phyloP scores from a whole-genome alignment of 2,329 filamentous ascomycete species.

The Fusarium praegraminearum region DNA sequence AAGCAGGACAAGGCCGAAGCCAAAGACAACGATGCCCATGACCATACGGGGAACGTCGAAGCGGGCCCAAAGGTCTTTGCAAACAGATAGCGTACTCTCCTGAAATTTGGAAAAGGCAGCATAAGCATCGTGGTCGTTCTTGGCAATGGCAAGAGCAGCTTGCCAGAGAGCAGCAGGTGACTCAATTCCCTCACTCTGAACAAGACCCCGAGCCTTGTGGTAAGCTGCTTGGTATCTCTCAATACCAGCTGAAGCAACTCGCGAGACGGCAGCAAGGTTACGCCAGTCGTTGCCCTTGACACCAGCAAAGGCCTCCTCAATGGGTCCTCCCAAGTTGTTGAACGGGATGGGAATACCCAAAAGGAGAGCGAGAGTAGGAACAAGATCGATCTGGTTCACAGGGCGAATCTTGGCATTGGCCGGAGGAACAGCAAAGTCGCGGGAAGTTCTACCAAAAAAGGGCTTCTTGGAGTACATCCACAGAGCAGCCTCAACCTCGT shows the following conservation, averaged over 20 bases:
- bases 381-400: slow-evolving; percentile 90
- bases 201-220: slow-evolving; percentile 75
- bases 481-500: slow-evolving; percentile 92
- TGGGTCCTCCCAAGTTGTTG: slow-evolving; percentile 93
- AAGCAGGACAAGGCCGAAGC: slow-evolving; percentile 74
- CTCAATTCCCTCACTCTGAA: slow-evolving; percentile 64
- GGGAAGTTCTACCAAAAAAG: slow-evolving; percentile 81
- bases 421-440: slow-evolving; percentile 68
- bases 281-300: slow-evolving; percentile 75
- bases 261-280: slow-evolving; percentile 81
- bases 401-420: slow-evolving; percentile 81
- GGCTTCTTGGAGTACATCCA: slow-evolving; percentile 98
- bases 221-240: slow-evolving; percentile 91
- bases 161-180: slow-evolving; percentile 59
- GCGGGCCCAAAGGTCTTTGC: slow-evolving; percentile 87
- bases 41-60: slow-evolving; percentile 92
- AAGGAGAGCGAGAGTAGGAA: slow-evolving; percentile 89
- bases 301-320: slow-evolving; percentile 91
- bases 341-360: slow-evolving; percentile 94
- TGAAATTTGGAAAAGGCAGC: slow-evolving; percentile 79
- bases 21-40: slow-evolving; percentile 79
- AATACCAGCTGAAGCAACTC: slow-evolving; percentile 85
- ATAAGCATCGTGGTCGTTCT: slow-evolving; percentile 58
- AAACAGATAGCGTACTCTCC: slow-evolving; percentile 79
- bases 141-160: slow-evolving; percentile 60